phyloP scores from a whole-genome alignment of 129 eudicot genomes.

The Artemisia annua region DNA sequence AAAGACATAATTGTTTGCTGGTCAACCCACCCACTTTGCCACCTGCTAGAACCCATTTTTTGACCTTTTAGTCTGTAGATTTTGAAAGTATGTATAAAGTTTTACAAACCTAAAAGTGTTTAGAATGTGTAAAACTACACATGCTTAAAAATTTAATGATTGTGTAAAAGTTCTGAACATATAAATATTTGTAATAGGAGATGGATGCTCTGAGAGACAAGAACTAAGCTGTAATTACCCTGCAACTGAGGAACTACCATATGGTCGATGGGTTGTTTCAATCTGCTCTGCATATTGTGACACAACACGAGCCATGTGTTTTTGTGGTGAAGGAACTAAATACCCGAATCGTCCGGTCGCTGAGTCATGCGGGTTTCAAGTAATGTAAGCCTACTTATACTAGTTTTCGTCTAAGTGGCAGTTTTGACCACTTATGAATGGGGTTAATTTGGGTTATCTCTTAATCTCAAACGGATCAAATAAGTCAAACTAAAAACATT shows the following conservation, averaged over 20 bases:
- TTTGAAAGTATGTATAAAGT: background rate
- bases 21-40: too few species aligned
- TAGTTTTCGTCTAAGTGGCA: background rate
- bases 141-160: background rate
- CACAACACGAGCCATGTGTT: constrained; percentile 96
- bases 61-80: too few species aligned
- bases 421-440: background rate
- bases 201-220: constrained; percentile 67
- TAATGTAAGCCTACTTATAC: constrained; percentile 47
- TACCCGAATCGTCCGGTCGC: constrained; percentile 96
- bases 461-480: background rate
- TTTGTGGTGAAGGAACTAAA: constrained; percentile 93
- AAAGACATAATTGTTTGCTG: too few species aligned
- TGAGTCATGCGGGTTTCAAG: constrained; percentile 81
- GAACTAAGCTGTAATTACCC: constrained; percentile 73
- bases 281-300: constrained; percentile 92
- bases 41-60: too few species aligned
- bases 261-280: constrained; percentile 93
- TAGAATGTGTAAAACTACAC: background rate
- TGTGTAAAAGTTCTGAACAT: background rate
- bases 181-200: constrained; percentile 48
- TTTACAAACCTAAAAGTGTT: background rate
- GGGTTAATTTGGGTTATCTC: background rate
- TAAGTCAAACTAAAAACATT: too few species aligned
- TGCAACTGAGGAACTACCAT: constrained; percentile 63